Evolutionary conservation across 2,329 filamentous ascomycete genomes (phyloP).

Genomic region (Ascochyta rabiei): DNA sequence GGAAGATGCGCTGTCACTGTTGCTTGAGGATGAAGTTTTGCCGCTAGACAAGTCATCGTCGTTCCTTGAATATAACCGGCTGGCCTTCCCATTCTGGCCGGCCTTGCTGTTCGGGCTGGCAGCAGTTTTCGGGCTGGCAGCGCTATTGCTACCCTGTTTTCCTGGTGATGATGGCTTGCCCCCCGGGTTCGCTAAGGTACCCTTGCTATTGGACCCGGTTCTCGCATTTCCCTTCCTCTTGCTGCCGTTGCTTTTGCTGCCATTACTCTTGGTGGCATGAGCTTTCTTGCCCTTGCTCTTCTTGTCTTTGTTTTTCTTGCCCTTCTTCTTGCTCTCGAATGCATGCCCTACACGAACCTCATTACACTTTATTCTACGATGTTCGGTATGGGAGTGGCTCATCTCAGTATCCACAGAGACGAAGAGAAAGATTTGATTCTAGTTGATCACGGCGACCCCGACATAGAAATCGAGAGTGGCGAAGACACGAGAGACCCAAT

Average conservation of each 20-base stretch:
- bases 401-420: not conserved
- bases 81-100: not conserved
- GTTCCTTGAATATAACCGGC: not conserved
- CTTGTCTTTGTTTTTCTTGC: not conserved
- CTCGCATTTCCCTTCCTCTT: not conserved
- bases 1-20: not conserved
- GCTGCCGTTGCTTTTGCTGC: not conserved
- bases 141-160: too few relatives aligned
- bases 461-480: not conserved
- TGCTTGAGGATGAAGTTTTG: not conserved
- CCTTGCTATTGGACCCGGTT: not conserved
- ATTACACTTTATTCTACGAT: not conserved
- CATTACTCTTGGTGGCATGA: too few relatives aligned
- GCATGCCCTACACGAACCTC: not conserved
- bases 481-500: not conserved
- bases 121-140: too few relatives aligned
- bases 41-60: not conserved
- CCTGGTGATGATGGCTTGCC: too few relatives aligned
- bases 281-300: too few relatives aligned
- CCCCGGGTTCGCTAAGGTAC: not conserved
- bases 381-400: not conserved
- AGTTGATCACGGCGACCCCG: slow-evolving; percentile 6
- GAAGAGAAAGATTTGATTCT: slow-evolving; percentile 6
- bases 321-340: not conserved
- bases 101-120: not conserved